A percentile compares a stretch with the other conserved stretches of the same genome.
Conservation (phyloP, 257 asterid genomes). For the Solanum corneliomulleri region DNA sequence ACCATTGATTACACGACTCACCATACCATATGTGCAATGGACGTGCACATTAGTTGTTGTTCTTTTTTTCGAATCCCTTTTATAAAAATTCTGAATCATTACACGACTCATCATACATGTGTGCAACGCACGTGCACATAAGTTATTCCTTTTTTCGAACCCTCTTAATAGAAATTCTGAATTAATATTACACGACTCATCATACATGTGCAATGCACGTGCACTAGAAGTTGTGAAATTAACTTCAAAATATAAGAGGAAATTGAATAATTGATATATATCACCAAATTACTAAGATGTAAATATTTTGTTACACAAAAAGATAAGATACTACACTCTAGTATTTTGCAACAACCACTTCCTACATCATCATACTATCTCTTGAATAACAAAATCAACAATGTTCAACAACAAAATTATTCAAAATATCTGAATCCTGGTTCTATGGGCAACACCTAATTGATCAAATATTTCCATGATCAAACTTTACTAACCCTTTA, state of each 20-base stretch:
- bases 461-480: background rate
- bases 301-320: no score
- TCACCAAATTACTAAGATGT: background rate
- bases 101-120: no score
- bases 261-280: no score
- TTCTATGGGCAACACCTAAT: background rate
- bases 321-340: background rate
- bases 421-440: background rate
- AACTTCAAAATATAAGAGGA: background rate
- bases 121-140: no score
- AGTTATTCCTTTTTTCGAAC: no score
- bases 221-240: background rate
- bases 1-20: background rate
- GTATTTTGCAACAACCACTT: no score
- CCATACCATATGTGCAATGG: no score
- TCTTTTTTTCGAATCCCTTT: no score
- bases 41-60: rapidly evolving
- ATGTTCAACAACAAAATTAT: background rate
- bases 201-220: no score
- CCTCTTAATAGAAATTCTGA: no score
- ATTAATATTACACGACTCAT: no score
- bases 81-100: no score
- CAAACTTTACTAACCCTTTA: background rate
- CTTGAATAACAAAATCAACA: background rate
- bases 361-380: background rate